These are phyloP conservation scores for Trichoderma guizhouense DNA, from an alignment of 2,329 filamentous ascomycete species.

Conservation along the genomic window DNA sequence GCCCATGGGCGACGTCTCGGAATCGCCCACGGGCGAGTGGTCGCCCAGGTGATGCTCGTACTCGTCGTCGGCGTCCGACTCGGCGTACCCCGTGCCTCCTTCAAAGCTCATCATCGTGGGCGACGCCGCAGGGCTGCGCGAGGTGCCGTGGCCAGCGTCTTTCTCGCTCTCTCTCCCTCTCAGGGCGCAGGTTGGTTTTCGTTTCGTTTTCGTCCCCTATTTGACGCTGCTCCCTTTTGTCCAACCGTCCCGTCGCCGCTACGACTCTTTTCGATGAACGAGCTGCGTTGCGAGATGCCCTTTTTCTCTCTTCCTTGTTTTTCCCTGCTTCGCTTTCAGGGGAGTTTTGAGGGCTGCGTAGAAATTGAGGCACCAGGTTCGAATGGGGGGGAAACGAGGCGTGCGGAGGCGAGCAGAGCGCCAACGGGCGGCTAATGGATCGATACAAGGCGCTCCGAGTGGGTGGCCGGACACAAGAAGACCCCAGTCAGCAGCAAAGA, in stretches of 20 bases:
- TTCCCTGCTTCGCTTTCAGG: background rate
- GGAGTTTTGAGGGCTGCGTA: background rate
- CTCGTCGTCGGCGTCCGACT: slow-evolving; percentile 79
- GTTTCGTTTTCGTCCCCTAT: slow-evolving; percentile 9
- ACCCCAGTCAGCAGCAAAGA: background rate
- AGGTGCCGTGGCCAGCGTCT: slow-evolving; percentile 3
- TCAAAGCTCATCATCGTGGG: slow-evolving; percentile 56
- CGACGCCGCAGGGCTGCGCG: slow-evolving; percentile 17
- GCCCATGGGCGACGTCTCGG: slow-evolving; percentile 66
- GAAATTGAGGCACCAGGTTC: background rate
- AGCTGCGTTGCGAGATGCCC: background rate
- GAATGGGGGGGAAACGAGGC: background rate
- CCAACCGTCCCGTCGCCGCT: background rate
- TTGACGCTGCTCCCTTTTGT: background rate
- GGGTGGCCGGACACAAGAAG: background rate
- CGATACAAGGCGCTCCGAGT: background rate
- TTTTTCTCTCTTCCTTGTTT: background rate
- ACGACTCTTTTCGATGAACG: background rate
- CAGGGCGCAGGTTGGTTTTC: background rate
- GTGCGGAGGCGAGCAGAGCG: slow-evolving; percentile 15
- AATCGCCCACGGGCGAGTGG: slow-evolving; percentile 66
- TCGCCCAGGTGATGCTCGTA: slow-evolving; percentile 71
- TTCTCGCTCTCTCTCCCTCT: background rate
- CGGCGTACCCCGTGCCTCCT: slow-evolving; percentile 67
- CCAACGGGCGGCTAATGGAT: slow-evolving; percentile 11